Evolutionary conservation across 2,329 filamentous ascomycete genomes (phyloP).

Genomic region (Ophiosphaerella narmari): DNA sequence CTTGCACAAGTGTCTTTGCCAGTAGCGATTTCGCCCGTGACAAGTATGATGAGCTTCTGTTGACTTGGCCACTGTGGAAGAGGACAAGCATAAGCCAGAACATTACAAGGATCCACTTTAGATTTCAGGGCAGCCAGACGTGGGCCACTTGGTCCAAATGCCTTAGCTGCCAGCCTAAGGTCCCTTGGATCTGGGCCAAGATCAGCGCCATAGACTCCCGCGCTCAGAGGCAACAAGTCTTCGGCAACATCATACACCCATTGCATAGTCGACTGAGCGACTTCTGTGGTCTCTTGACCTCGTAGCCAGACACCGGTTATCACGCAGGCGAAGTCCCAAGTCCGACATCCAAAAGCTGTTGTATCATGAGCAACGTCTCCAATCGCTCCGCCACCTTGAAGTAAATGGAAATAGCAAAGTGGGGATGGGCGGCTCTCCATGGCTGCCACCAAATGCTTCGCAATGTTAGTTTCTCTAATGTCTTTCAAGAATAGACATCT

Average conservation of each 20-base stretch:
- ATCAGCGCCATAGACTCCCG: slow-evolving; percentile 63
- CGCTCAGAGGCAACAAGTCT: slow-evolving; percentile 56
- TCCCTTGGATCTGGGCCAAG: slow-evolving; percentile 67
- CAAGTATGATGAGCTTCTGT: slow-evolving; percentile 46
- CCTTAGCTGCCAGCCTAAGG: slow-evolving; percentile 53
- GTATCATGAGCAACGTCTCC: slow-evolving; percentile 50
- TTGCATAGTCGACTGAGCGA: slow-evolving; percentile 44
- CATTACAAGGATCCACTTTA: slow-evolving; percentile 53
- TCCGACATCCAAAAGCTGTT: slow-evolving; percentile 66
- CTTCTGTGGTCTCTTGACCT: slow-evolving; percentile 54
- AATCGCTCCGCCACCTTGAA: slow-evolving; percentile 63
- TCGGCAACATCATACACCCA: slow-evolving; percentile 63
- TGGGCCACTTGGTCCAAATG: slow-evolving; percentile 61
- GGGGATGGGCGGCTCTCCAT: slow-evolving; percentile 56
- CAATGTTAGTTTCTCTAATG: slow-evolving; percentile 47
- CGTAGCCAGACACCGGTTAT: slow-evolving; percentile 66
- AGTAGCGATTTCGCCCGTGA: slow-evolving; percentile 59
- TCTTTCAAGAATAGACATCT: slow-evolving; percentile 64
- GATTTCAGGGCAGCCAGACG: slow-evolving; percentile 60
- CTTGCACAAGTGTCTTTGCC: slow-evolving; percentile 66
- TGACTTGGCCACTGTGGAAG: slow-evolving; percentile 46
- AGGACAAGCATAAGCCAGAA: slow-evolving; percentile 62
- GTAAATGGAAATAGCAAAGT: slow-evolving; percentile 66
- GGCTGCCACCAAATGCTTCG: slow-evolving; percentile 50
- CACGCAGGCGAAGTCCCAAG: slow-evolving; percentile 68